Evolutionary conservation across 2,329 filamentous ascomycete species (phyloP), one percentile per base, ranked within the genome.

Genomic region (Rhinocladiella mackenziei): DNA sequence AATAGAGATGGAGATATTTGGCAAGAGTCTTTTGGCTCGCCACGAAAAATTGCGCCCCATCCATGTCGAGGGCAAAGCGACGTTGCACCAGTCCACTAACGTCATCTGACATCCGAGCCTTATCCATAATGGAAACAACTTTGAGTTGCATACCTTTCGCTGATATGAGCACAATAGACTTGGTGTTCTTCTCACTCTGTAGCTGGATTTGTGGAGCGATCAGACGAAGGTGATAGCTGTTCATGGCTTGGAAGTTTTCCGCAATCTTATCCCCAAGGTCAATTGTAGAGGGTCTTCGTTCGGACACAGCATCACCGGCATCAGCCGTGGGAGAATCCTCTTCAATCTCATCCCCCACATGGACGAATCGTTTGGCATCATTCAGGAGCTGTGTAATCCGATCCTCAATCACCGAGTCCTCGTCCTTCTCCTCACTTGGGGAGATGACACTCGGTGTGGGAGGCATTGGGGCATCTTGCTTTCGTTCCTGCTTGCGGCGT

Each of bases 71-170:
- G 19, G 89, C 80, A 69, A 97, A 96, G 5, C 92, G 84, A 26
- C 89, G 84, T 63, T 98, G 94, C 1, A 98, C 91, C 33, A 99
- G 76, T 41, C 92, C 94, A 59, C 88, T 95, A 58, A 99, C 89
- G 56, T 86, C 84, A 62, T 99, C 92, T 35, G 82, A 89, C 44
- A 97, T 80, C 49, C 92, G 80, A 58, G 89, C 84, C 66, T 94
- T 96, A 68, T 98, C 92, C 85, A 97, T 95, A 58, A 98, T 91
- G 55, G 96, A 91, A 14, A 98, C 80, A 8, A 98, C 86, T 69
- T 97, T 97, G 44, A 97, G 78, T 64, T 97, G 89, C 89, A 98
- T 98, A 40, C 89, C 88, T 66, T 97, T 97, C 19, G 89, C 89
- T 2, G 91, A 92, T 34, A 97, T 83, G n/a, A 99, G 74, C 4